Base-by-base conservation (phyloP, 2,329 filamentous ascomycete species). In the Fusarium sp. region DNA sequence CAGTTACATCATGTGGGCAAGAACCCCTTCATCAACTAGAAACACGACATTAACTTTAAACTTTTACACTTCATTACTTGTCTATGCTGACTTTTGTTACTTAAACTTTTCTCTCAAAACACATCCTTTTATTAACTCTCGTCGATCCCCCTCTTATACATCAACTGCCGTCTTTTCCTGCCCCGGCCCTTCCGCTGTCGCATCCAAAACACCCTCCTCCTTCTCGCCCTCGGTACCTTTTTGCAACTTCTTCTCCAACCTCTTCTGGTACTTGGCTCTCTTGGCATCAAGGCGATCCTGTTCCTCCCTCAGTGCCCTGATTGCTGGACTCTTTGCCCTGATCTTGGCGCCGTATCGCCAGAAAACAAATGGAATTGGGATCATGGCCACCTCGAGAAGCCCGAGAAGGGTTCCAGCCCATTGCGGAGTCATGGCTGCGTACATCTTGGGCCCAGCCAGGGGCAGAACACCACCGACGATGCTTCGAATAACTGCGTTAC, bases 331-430 rank as follows among this genome's bases (percentile, higher is more conserved):
- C 74, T 80, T 85, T 7, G 82, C 81, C 3, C 88, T 81, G 55
- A 90, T 89, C 60, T 76, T 78, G 37, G 83, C 82, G 0, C 88
- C 88, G 70, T 87, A 90, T 31, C 83, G 82, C 79, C 94, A 96
- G 75, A 97, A 96, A 1, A 94, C 84, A 60, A 95, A 87, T 0
- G 94, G 94, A 48, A 96, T 94, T 0, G 94, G 93, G 15, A 96
- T 91, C 73, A 94, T 87, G 1, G 85, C 82, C 2, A 94, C 88
- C 73, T 95, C 92, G 3, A 97, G 81, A 55, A 95, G 75, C 0
- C 92, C 93, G 4, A 96, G 82, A 48, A 96, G 81, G 0, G 92
- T 95, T 0, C 92, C 92, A 0, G 92, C 91, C 93, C 93, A 96
- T 66, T 93, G 91, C 0, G 93, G 89, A 0, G 91, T 90, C 10